A percentile compares a stretch with the other conserved stretches of the same genome.
Conservation (phyloP, 2,329 filamentous ascomycete species). For the Plenodomus lindquistii region DNA sequence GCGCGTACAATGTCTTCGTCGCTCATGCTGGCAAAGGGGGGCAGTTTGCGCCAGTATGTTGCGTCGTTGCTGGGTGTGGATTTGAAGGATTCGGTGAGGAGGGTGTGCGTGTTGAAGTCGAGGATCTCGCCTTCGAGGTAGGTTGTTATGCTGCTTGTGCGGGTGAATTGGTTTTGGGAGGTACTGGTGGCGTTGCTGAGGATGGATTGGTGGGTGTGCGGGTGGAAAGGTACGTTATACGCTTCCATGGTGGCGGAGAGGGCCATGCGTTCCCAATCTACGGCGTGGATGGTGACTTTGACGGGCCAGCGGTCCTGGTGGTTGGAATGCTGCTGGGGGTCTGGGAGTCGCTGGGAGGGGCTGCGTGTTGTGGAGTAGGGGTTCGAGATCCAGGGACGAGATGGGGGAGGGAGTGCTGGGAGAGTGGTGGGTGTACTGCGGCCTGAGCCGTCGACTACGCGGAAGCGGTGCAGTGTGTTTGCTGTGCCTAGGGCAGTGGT, state of each 20-base stretch:
- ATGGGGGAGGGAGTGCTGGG: slow-evolving; percentile 31
- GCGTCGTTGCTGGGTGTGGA: slow-evolving; percentile 51
- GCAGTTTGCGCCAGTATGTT: slow-evolving; percentile 54
- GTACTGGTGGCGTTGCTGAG: slow-evolving; percentile 15
- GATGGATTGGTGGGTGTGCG: slow-evolving; percentile 34
- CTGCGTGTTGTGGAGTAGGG: slow-evolving; percentile 34
- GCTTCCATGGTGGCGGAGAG: slow-evolving; percentile 71
- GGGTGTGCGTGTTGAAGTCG: slow-evolving; percentile 57
- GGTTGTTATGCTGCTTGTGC: slow-evolving; percentile 60
- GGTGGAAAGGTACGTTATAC: slow-evolving; percentile 64
- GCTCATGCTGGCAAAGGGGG: slow-evolving; percentile 46
- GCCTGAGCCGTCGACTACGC: slow-evolving; percentile 1
- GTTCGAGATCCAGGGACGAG: slow-evolving; percentile 46
- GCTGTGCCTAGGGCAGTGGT: slow-evolving; percentile 12
- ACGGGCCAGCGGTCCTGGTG: slow-evolving; percentile 68
- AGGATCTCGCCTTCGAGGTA: slow-evolving; percentile 72
- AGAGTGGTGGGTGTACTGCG: slow-evolving; percentile 2
- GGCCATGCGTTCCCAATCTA: slow-evolving; percentile 64
- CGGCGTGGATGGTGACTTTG: slow-evolving; percentile 65
- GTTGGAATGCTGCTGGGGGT: slow-evolving; percentile 13
- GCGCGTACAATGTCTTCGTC: slow-evolving; percentile 50
- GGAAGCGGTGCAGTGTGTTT: slow-evolving; percentile 15
- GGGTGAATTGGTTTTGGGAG: slow-evolving; percentile 23
- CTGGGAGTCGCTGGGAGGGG: slow-evolving; percentile 19
- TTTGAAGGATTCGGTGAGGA: slow-evolving; percentile 57